phyloP scores from a whole-genome alignment of 2,329 filamentous ascomycete genomes.

The Zymoseptoria pseudotritici region DNA sequence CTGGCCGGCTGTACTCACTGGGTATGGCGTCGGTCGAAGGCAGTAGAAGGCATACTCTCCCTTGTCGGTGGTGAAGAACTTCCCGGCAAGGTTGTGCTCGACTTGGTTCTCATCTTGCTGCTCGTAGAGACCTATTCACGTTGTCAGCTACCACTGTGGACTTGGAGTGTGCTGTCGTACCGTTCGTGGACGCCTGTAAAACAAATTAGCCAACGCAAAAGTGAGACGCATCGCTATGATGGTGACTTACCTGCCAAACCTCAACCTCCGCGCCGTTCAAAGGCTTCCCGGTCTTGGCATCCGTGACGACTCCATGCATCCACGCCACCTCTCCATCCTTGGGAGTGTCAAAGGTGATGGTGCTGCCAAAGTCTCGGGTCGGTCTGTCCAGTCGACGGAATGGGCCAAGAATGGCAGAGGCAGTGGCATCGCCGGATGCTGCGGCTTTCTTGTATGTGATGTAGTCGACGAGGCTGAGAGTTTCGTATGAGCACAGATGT shows the following conservation, averaged over 20 bases:
- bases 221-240: background rate
- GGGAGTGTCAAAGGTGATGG: slow-evolving; percentile 50
- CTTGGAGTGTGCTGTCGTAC: background rate
- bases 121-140: slow-evolving; percentile 46
- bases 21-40: slow-evolving; percentile 20
- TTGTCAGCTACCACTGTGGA: background rate
- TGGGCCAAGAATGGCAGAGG: slow-evolving; percentile 73
- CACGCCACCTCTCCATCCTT: slow-evolving; percentile 49
- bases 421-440: slow-evolving; percentile 50
- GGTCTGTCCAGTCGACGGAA: slow-evolving; percentile 75
- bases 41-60: slow-evolving; percentile 18
- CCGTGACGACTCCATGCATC: slow-evolving; percentile 57
- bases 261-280: slow-evolving; percentile 62
- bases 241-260: slow-evolving; percentile 54
- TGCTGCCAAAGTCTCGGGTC: slow-evolving; percentile 59
- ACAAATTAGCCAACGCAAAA: background rate
- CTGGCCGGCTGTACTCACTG: background rate
- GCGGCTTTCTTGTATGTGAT: slow-evolving; percentile 63
- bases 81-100: slow-evolving; percentile 67
- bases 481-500: background rate
- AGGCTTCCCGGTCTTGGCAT: slow-evolving; percentile 55
- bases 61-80: slow-evolving; percentile 55
- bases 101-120: slow-evolving; percentile 65
- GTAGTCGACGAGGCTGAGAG: slow-evolving; percentile 54
- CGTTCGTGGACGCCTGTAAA: slow-evolving; percentile 56